These are phyloP conservation scores for Solanum raphanifolium DNA, from an alignment of 257 asterid species.

Conservation along the genomic window DNA sequence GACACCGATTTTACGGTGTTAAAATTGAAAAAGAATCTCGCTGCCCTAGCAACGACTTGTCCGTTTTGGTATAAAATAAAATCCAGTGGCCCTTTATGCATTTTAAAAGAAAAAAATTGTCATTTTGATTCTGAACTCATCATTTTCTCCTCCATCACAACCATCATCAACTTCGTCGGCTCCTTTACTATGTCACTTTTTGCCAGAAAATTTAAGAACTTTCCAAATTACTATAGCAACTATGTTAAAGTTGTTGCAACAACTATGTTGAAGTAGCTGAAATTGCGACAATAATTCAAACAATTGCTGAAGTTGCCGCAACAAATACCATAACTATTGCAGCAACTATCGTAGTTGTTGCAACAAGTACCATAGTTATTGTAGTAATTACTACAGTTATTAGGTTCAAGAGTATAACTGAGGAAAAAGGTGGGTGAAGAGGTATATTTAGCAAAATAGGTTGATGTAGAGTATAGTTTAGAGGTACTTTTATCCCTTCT, in stretches of 20 bases:
- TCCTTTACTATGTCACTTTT: too few species aligned
- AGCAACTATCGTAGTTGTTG: neutral
- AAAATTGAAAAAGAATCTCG: neutral
- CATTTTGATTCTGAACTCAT: neutral
- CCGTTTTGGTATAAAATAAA: neutral
- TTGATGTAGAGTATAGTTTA: neutral
- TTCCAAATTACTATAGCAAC: too few species aligned
- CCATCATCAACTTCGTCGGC: too few species aligned
- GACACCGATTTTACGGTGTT: neutral
- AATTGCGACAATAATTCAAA: too few species aligned
- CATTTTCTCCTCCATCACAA: too few species aligned
- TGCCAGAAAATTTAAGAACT: too few species aligned
- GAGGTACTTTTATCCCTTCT: neutral
- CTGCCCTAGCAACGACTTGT: neutral
- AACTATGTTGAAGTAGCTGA: too few species aligned
- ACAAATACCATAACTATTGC: neutral
- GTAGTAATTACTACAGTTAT: neutral
- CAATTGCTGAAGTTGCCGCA: neutral
- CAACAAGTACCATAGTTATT: neutral
- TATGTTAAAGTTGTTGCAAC: too few species aligned
- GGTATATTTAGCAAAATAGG: neutral
- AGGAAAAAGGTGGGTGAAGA: neutral
- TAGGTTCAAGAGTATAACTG: too few species aligned
- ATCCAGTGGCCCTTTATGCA: neutral
- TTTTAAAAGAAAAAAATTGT: too few species aligned